Conservation (phyloP, 805 yeast genomes). For the Kurtzmaniella cleridarum region DNA sequence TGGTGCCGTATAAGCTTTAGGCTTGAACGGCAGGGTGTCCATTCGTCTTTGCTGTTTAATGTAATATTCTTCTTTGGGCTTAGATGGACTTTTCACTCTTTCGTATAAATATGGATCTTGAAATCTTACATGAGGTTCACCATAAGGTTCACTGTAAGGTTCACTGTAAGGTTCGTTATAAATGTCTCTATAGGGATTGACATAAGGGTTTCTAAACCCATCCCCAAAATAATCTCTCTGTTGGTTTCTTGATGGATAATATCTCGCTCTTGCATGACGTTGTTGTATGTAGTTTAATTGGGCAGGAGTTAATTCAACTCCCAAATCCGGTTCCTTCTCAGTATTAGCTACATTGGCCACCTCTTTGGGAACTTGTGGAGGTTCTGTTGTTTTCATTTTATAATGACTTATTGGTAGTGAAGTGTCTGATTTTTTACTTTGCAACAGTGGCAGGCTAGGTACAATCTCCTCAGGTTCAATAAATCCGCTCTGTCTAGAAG, state of each 20-base stretch:
- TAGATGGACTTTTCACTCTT: slow-evolving; percentile 2
- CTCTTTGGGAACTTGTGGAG: no score
- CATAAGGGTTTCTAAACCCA: background rate
- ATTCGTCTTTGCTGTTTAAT: slow-evolving; percentile 31
- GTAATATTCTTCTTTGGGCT: slow-evolving; percentile 24
- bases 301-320: slow-evolving; percentile 35
- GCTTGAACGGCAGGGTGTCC: slow-evolving; percentile 29
- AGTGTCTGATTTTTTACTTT: background rate
- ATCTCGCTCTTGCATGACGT: background rate
- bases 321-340: slow-evolving; percentile 16
- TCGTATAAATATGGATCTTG: background rate
- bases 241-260: background rate
- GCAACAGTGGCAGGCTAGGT: background rate
- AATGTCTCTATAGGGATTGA: slow-evolving; percentile 1
- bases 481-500: no score
- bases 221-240: background rate
- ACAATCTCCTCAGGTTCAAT: background rate
- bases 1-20: slow-evolving; percentile 33
- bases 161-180: slow-evolving; percentile 2
- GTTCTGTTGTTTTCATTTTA: no score
- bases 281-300: slow-evolving; percentile 22
- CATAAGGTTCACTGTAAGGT: slow-evolving; percentile 1
- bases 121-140: background rate
- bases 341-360: background rate
- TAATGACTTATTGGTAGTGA: no score